Conservation (phyloP, 2,329 filamentous ascomycete species). For the Cadophora sp. region DNA sequence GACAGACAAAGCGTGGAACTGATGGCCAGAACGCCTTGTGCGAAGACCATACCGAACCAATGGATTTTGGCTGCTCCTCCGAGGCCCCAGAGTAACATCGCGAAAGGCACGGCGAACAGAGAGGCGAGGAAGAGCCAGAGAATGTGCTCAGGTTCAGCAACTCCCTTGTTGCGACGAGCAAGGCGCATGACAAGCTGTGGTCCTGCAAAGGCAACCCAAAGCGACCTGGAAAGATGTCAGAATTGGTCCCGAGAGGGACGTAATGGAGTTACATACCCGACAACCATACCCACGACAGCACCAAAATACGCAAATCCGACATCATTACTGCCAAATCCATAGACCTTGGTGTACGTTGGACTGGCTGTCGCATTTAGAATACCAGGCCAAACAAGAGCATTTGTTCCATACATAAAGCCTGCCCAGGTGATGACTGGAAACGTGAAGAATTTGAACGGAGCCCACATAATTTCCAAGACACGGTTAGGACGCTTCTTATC, state of each 20-base stretch:
- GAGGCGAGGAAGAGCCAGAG: conserved; percentile 44
- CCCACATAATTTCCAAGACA: conserved; percentile 48
- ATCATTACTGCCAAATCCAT: conserved; percentile 43
- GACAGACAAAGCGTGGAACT: conserved; percentile 48
- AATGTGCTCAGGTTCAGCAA: conserved; percentile 43
- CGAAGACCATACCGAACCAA: conserved; percentile 52
- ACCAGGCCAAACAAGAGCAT: conserved; percentile 45
- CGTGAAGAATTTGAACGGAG: conserved; percentile 44
- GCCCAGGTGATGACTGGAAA: conserved; percentile 45
- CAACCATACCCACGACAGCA: conserved; percentile 38
- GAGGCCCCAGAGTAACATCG: conserved; percentile 56
- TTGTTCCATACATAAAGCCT: conserved; percentile 45
- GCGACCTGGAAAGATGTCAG: conserved; percentile 19
- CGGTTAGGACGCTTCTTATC: conserved; percentile 51
- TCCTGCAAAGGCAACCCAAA: conserved; percentile 32
- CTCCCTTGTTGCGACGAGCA: conserved; percentile 49
- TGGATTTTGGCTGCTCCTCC: conserved; percentile 54
- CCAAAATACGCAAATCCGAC: conserved; percentile 44
- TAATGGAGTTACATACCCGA: conserved; percentile 30
- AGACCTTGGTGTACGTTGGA: conserved; percentile 41
- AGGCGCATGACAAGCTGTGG: conserved; percentile 39
- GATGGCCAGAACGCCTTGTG: conserved; percentile 50
- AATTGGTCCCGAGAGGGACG: not conserved
- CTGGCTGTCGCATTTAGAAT: conserved; percentile 44
- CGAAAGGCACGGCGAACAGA: conserved; percentile 50